Evolutionary conservation across 2,329 filamentous ascomycete species (phyloP), one percentile per base, ranked within the genome.

Genomic region (Hypocrella siamensis): DNA sequence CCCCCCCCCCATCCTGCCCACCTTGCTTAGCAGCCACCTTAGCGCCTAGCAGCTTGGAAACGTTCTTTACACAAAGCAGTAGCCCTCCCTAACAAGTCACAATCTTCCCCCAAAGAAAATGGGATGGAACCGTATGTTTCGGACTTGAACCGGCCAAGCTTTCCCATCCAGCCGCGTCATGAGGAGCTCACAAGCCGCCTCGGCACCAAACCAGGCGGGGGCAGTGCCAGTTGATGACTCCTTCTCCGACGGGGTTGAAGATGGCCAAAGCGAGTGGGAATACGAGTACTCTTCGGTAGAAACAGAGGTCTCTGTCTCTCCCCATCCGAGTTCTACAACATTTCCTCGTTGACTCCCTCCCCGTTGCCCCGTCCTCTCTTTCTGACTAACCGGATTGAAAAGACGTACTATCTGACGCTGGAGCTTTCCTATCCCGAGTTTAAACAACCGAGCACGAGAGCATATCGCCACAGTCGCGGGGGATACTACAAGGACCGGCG

Each of bases 281-380:
- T 77, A 76, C 40, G 73, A 78, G 41, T 78, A 78, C 44, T 77
- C 73, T 0, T 52, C 57, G 3, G 74, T 69, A 0, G 71, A 78
- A 43, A 74, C 63, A 11, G 73, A 78, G 58, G 72, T 70, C n/a
- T n/a, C n/a, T 15, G 12, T 29, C 21, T 22, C 8, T 22, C 21
- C 21, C 21, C 21, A 8, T 12, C 12, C 12, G 21, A 12, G 12
- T 3, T 12, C 8, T 7, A 7, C 8, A 22, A 22, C 21, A 7
- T 22, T 7, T 12, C 8, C 21, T 8, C 12, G 12, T 8, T 22
- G 12, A 12, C 21, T 2, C 21, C 12, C 21, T 26, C 5, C 11
- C 9, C 15, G 25, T 14, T 26, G 25, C n/a, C 25, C n/a, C n/a
- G 15, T 17, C 16, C 14, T 10, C 17, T 18, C 10, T 15, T 11